Base-by-base conservation (phyloP, 345 rosid species). In the Eucalyptus pauciflora region DNA sequence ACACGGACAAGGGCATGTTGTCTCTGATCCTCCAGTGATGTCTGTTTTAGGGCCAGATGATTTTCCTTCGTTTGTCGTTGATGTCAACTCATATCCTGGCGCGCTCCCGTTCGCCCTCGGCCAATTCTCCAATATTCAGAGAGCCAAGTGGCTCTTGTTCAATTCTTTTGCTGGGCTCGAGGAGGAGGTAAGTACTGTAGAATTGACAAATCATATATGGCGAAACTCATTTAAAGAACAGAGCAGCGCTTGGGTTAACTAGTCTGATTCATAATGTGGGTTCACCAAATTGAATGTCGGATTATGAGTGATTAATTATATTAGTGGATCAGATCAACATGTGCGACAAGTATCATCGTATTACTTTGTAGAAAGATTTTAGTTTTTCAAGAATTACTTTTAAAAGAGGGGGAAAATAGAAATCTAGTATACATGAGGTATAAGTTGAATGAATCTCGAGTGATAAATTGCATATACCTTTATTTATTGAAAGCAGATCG, bases 151-250 rank as follows among this genome's bases (percentile, higher is more conserved):
- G 90, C 86, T 93, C 64, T 89, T 95, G 51, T 91, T 93, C 87
- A 94, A 95, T 88, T 89, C 95, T 87, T 93, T 95, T 89, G 88
- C 89, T 86, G 90, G 87, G 56, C 90, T 94, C 87, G 96, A 96
- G 90, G 91, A 92, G 29, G 92, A 96, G 93, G 95, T 94, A 92
- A 24, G 50, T 46, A 88, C 3, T 29, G 29, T 20, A 85, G 41
- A 85, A 85, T 46, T 22, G 37, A 86, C 48, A 11, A 29, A 29
- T 54, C 41, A 13, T n/a, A 8, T 10, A 15, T 31, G 43, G 46
- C 25, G 22, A 18, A 86, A 24, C 56, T 86, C 46, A 37, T 56
- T 51, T 31, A 51, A 54, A 31, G 56, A 54, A 56, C 50, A 41
- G 22, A 50, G 71, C 15, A 64, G 71, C 31, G 71, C 71, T n/a